A percentile compares a stretch with the other conserved stretches of the same genome.
Evolutionary conservation across 176 grass and related monocot species (phyloP).

Genomic region (Hordeum marinum): DNA sequence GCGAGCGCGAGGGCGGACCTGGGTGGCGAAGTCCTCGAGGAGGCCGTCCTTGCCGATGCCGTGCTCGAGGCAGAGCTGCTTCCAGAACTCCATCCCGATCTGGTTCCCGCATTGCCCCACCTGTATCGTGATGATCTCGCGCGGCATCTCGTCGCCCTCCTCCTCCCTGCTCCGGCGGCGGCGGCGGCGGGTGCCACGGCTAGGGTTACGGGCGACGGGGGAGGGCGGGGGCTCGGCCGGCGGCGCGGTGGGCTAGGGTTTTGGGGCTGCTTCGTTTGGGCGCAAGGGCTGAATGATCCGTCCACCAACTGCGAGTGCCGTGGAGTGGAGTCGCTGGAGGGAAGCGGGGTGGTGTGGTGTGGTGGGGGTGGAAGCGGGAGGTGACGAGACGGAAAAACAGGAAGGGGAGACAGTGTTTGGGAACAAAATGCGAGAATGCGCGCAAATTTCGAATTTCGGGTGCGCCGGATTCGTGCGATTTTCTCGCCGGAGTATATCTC

Average conservation of each 20-base stretch:
- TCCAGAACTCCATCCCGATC: constrained; percentile 99
- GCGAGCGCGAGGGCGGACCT: constrained; percentile 18
- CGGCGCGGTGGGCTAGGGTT: constrained; percentile 30
- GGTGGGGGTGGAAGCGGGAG: neutral
- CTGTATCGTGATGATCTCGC: constrained; percentile 99
- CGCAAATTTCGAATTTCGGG: constrained; percentile 35
- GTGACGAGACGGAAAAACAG: neutral
- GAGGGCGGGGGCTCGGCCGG: neutral
- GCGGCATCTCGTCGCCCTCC: constrained; percentile 51
- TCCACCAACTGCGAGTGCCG: constrained; percentile 6
- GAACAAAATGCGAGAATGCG: neutral
- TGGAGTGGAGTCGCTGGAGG: neutral
- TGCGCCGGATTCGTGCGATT: neutral
- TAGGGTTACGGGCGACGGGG: neutral
- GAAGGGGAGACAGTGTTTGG: neutral
- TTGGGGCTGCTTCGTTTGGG: constrained; percentile 30
- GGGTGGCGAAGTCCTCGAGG: constrained; percentile 96
- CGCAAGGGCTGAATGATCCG: neutral
- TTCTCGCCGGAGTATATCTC: neutral
- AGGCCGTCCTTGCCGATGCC: constrained; percentile 98
- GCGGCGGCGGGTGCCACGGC: neutral
- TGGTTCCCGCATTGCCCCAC: constrained; percentile 99
- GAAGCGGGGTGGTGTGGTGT: neutral
- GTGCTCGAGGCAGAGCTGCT: constrained; percentile 99
- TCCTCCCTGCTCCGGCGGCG: neutral